Evolutionary conservation across 2,329 filamentous ascomycete species (phyloP).

Genomic region (Epichloe festucae): DNA sequence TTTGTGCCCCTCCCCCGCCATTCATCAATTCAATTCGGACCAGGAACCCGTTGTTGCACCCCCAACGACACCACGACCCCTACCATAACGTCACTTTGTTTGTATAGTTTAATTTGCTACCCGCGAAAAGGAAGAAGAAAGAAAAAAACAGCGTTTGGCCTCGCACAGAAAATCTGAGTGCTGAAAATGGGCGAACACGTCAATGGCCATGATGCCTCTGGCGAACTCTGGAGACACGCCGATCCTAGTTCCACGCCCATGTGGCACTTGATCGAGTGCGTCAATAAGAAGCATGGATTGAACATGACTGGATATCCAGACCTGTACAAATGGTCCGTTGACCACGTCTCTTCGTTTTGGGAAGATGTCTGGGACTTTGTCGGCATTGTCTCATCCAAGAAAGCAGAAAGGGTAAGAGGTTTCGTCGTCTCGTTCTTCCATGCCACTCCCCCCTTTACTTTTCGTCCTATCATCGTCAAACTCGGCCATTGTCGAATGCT

Average conservation of each 20-base stretch:
- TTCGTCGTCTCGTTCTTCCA: not conserved
- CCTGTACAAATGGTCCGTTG: conserved; percentile 78
- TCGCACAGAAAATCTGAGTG: not conserved
- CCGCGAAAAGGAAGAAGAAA: not conserved
- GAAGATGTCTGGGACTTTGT: conserved; percentile 73
- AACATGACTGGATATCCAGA: conserved; percentile 53
- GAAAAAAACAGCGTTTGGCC: not conserved
- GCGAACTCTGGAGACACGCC: conserved; percentile 59
- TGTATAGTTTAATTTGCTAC: not conserved
- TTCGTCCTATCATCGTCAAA: not conserved
- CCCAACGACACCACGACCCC: not conserved
- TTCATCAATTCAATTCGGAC: not conserved
- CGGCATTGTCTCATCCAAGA: conserved; percentile 55
- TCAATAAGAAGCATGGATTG: conserved; percentile 55
- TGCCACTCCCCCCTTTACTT: not conserved
- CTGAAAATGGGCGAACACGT: conserved; percentile 8
- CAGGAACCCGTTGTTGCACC: not conserved
- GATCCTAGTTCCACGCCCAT: conserved; percentile 56
- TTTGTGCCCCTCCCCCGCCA: conserved; percentile 6
- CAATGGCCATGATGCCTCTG: conserved; percentile 7
- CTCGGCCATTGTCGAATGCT: not conserved
- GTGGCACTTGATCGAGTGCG: conserved; percentile 54
- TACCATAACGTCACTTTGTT: not conserved
- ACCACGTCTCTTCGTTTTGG: conserved; percentile 69
- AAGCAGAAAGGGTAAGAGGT: conserved; percentile 43